Evolutionary conservation across 352 stramenopile species (phyloP).

Genomic region (Globisporangium sylvaticum): DNA sequence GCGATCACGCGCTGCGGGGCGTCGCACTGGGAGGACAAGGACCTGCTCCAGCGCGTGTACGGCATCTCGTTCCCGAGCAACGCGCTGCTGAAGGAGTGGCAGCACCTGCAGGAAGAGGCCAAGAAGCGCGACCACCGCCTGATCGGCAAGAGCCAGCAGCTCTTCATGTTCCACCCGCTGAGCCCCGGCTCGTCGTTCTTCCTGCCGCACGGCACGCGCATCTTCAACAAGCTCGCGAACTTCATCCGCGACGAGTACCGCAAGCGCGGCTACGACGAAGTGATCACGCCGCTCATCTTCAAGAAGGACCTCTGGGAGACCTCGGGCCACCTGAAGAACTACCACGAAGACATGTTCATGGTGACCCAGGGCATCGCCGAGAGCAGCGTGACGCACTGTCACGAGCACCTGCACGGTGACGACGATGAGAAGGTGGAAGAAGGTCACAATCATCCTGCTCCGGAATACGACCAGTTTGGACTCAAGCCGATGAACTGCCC

Average conservation of each 20-base stretch:
- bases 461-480: slow-evolving; percentile 91
- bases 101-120: slow-evolving; percentile 91
- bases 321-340: slow-evolving; percentile 96
- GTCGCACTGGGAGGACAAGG: slow-evolving; percentile 90
- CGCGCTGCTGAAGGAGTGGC: slow-evolving; percentile 82
- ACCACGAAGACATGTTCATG: slow-evolving; percentile 96
- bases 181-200: slow-evolving; percentile 98
- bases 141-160: slow-evolving; percentile 94
- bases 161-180: slow-evolving; percentile 95
- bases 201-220: slow-evolving; percentile 95
- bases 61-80: slow-evolving; percentile 94
- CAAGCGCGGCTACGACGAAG: slow-evolving; percentile 92
- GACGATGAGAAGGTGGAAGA: slow-evolving; percentile 15
- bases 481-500: slow-evolving; percentile 99
- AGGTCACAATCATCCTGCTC: slow-evolving; percentile 21
- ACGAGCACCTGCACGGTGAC: slow-evolving; percentile 25
- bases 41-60: slow-evolving; percentile 96
- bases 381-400: slow-evolving; percentile 12
- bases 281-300: slow-evolving; percentile 97
- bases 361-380: slow-evolving; percentile 63
- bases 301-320: slow-evolving; percentile 98
- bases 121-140: slow-evolving; percentile 95
- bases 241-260: slow-evolving; percentile 87
- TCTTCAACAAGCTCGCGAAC: slow-evolving; percentile 96
- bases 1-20: slow-evolving; percentile 92